Evolutionary conservation across 805 yeast genomes (phyloP).

Genomic region (Cyberlindnera xylosilytica): DNA sequence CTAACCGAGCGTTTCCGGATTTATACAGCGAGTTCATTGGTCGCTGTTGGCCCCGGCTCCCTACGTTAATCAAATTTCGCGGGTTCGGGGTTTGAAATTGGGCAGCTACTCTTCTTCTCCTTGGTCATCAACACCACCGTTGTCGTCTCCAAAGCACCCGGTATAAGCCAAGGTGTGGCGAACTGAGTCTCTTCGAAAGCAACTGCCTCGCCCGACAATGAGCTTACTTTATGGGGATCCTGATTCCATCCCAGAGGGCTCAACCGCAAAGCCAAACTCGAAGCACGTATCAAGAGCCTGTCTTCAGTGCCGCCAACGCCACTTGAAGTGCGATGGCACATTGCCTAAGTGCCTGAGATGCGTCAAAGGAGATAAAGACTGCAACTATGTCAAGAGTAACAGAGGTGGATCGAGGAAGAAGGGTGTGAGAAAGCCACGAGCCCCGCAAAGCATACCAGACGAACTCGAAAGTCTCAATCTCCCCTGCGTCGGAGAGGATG

Average conservation of each 20-base stretch:
- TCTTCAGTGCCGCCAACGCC: slow-evolving; percentile 48
- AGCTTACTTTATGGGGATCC: too few species aligned
- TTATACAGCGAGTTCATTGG: too few species aligned
- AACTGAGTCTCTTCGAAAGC: too few species aligned
- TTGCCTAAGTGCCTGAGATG: slow-evolving; percentile 46
- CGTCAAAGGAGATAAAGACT: slow-evolving; percentile 30
- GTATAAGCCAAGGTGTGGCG: too few species aligned
- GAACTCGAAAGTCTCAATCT: slow-evolving; percentile 10
- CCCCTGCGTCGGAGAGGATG: slow-evolving; percentile 20
- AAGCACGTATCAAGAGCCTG: slow-evolving; percentile 49
- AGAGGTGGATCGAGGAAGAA: slow-evolving; percentile 53
- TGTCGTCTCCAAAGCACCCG: too few species aligned
- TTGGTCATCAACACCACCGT: too few species aligned
- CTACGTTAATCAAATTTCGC: too few species aligned
- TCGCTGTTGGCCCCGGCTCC: too few species aligned
- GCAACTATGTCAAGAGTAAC: slow-evolving; percentile 48
- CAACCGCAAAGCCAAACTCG: slow-evolving; percentile 17
- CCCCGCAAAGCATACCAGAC: slow-evolving; percentile 3
- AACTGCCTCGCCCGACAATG: too few species aligned
- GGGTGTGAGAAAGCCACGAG: slow-evolving; percentile 37
- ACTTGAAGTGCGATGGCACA: slow-evolving; percentile 48
- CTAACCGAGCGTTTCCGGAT: too few species aligned
- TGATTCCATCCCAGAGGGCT: too few species aligned
- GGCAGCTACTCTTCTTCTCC: neutral
- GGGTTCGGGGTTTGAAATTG: neutral